Percentiles rank a stretch among this genome's conserved stretches.
phyloP scores from a whole-genome alignment of 805 yeast species.

The Spathaspora sp. region DNA sequence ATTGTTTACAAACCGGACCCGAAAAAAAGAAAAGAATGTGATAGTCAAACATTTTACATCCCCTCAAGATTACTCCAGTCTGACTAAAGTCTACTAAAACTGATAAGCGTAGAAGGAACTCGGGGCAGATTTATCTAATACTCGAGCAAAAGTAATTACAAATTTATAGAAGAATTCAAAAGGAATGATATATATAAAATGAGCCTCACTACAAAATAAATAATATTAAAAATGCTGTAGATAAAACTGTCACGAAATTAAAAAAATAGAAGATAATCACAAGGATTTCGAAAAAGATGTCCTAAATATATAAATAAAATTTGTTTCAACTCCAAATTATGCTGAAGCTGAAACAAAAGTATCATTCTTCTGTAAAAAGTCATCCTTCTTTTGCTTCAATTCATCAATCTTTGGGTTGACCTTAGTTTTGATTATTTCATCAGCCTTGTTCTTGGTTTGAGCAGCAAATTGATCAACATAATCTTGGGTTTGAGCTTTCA shows the following conservation, averaged over 20 bases:
- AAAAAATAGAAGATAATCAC: neutral
- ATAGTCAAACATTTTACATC: neutral
- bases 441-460: slow-evolving; percentile 33
- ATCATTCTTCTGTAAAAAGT: slow-evolving; percentile 10
- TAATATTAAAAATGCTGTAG: neutral
- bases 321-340: slow-evolving; percentile 4
- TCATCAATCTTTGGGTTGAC: slow-evolving; percentile 11
- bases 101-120: neutral
- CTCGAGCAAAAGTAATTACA: too few relatives aligned
- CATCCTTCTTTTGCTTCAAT: slow-evolving; percentile 9
- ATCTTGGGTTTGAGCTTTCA: slow-evolving; percentile 35
- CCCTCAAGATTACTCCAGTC: neutral
- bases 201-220: neutral
- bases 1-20: too few relatives aligned
- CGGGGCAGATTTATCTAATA: neutral
- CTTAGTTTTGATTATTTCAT: slow-evolving; percentile 18
- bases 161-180: too few relatives aligned
- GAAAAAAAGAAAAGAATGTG: neutral
- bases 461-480: slow-evolving; percentile 34
- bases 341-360: slow-evolving; percentile 22
- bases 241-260: too few relatives aligned
- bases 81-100: neutral
- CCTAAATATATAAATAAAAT: too few relatives aligned
- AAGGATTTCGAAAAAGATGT: neutral
- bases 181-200: neutral